phyloP scores from a whole-genome alignment of 306 rosid species.

The Glycine tomentella region DNA sequence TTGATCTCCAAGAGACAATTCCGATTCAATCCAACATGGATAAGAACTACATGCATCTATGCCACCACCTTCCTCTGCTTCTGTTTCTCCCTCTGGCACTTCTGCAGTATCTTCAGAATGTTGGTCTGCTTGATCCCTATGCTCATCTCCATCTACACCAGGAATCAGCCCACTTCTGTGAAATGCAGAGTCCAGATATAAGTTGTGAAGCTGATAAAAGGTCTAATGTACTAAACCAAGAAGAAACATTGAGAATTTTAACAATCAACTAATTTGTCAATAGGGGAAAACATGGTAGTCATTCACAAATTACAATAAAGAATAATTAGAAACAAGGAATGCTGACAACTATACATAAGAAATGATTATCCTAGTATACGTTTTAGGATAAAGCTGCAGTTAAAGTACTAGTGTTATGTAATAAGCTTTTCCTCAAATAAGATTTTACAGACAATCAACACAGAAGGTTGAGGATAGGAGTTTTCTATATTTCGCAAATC shows the following conservation, averaged over 20 bases:
- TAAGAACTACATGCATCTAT: slow-evolving; percentile 47
- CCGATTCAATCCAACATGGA: slow-evolving; percentile 61
- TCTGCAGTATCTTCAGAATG: slow-evolving; percentile 50
- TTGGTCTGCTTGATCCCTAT: slow-evolving; percentile 37
- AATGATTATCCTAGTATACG: too few relatives aligned
- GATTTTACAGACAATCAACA: background rate
- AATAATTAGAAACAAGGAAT: too few relatives aligned
- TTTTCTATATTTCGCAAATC: slow-evolving; percentile 13
- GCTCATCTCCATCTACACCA: slow-evolving; percentile 43
- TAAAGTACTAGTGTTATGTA: background rate
- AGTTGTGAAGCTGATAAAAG: slow-evolving; percentile 3
- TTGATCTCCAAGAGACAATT: slow-evolving; percentile 65
- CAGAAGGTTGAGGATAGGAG: background rate
- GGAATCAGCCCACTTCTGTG: slow-evolving; percentile 42
- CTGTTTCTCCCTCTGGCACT: slow-evolving; percentile 37
- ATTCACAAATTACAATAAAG: too few relatives aligned
- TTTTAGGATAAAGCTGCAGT: too few relatives aligned
- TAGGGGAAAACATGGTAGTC: too few relatives aligned
- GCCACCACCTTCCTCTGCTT: slow-evolving; percentile 44
- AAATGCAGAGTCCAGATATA: slow-evolving; percentile 44
- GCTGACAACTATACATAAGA: too few relatives aligned
- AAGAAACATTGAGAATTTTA: too few relatives aligned
- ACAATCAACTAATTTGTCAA: too few relatives aligned
- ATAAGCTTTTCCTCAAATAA: slow-evolving; percentile 8
- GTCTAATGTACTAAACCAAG: background rate